Base-by-base conservation (phyloP, 2,329 filamentous ascomycete species). In the Cordyceps fumosorosea region DNA sequence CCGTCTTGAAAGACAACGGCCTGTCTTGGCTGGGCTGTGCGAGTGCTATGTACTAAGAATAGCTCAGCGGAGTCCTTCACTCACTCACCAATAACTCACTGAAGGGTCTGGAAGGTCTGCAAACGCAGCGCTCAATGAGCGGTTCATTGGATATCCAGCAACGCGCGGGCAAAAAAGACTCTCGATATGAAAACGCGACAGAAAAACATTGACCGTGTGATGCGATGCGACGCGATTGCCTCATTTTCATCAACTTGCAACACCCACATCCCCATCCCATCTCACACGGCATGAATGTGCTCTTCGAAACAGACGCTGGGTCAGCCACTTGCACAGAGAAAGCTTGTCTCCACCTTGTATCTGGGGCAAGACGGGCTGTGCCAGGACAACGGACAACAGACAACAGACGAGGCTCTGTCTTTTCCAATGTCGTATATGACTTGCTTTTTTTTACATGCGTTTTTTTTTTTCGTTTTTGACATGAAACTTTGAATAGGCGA, bases 1-100 rank as follows among this genome's bases (percentile, higher is more conserved):
- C 50, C 20, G 20, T 8, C 5, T 47, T 34, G 14, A 22, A 14
- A 44, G 37, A 20, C 37, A 32, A 12, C 34, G 34, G 34, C 11
- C 34, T 6, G 26, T 29, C 26, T 29, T 44, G 52, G 54, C 26
- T 40, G 8, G 44, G 56, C 44, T 40, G 48, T 59, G 44, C 22
- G n/a, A 24, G 40, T 50, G 56, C 45, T 18, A 16, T n/a, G 14
- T 59, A 48, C 57, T 60, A 60, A 60, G 48, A 53, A 60, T 60
- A 60, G 57, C 47, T 29, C 26, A 24, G 57, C 57, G 55, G 55
- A 34, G 55, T 37, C 26, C 12, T 16, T 40, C 2, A 10, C 50
- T 52, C 3, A 18, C 52, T 40, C 37, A 55, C 37, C 11, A 11
- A 5, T 37, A 5, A 40, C 51, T 55, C 40, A 56, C 40, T 56